Percentiles rank a stretch among this genome's conserved stretches.
phyloP scores from a whole-genome alignment of 2,329 filamentous ascomycete genomes.

The Furcasterigmium sp. region DNA sequence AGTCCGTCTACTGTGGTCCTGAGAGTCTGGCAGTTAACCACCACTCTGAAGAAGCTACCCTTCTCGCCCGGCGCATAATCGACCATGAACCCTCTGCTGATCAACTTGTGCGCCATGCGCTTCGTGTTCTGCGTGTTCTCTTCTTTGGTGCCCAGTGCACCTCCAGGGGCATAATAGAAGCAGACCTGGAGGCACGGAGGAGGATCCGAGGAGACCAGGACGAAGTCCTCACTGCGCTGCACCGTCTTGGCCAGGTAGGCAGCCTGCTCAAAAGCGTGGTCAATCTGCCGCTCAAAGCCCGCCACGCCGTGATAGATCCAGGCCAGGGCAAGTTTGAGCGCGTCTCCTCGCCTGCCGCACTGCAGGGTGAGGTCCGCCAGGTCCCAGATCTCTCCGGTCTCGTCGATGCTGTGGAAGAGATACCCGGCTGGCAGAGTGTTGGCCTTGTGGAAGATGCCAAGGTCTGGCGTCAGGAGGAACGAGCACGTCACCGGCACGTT shows the following conservation, averaged over 20 bases:
- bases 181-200: slow-evolving; percentile 90
- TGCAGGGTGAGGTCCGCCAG: slow-evolving; percentile 89
- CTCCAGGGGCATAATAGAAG: slow-evolving; percentile 74
- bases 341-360: slow-evolving; percentile 82
- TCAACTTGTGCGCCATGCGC: slow-evolving; percentile 40
- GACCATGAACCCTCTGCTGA: slow-evolving; percentile 52
- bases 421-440: slow-evolving; percentile 88
- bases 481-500: slow-evolving; percentile 86
- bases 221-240: slow-evolving; percentile 51
- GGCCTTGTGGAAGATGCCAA: slow-evolving; percentile 71
- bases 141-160: slow-evolving; percentile 36
- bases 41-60: slow-evolving; percentile 55
- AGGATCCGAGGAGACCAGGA: slow-evolving; percentile 68
- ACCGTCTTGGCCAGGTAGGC: slow-evolving; percentile 61
- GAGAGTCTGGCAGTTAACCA: slow-evolving; percentile 52
- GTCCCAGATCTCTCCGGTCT: slow-evolving; percentile 67
- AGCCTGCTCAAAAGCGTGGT: slow-evolving; percentile 68
- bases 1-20: slow-evolving; percentile 46
- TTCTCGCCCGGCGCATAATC: slow-evolving; percentile 54
- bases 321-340: slow-evolving; percentile 77
- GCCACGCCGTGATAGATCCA: slow-evolving; percentile 84
- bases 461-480: slow-evolving; percentile 75
- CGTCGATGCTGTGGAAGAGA: slow-evolving; percentile 61
- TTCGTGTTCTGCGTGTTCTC: slow-evolving; percentile 46
- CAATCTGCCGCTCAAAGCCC: slow-evolving; percentile 67